phyloP scores from a whole-genome alignment of 1,284 basidiomycete genomes.

The Stereum hirsutum region DNA sequence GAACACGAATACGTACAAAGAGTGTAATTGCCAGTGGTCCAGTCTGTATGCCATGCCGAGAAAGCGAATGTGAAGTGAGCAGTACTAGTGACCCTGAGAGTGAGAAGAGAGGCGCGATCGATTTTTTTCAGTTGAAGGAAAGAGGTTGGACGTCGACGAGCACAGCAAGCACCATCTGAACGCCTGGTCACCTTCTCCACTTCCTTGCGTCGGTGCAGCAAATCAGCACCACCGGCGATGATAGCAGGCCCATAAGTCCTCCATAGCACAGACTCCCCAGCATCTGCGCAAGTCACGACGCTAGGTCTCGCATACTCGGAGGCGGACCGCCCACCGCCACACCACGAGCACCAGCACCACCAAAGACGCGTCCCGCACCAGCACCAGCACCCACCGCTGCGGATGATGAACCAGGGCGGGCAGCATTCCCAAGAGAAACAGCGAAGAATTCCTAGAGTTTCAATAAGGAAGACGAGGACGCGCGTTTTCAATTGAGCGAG shows the following conservation, averaged over 20 bases:
- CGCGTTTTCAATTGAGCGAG: constrained; percentile 53
- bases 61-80: too few relatives aligned
- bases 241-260: constrained; percentile 65
- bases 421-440: constrained; percentile 65
- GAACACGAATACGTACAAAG: too few relatives aligned
- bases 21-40: too few relatives aligned
- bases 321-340: constrained; percentile 7
- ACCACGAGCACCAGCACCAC: too few relatives aligned
- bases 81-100: too few relatives aligned
- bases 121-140: too few relatives aligned
- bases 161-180: too few relatives aligned
- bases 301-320: constrained; percentile 30
- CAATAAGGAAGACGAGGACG: constrained; percentile 55
- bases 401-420: constrained; percentile 21
- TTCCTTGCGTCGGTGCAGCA: constrained; percentile 42
- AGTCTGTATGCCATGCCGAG: too few relatives aligned
- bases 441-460: constrained; percentile 43
- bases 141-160: too few relatives aligned
- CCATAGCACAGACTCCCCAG: constrained; percentile 60
- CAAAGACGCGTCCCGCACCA: background rate
- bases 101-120: too few relatives aligned
- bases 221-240: constrained; percentile 51
- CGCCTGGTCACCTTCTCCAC: too few relatives aligned
- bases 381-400: background rate
- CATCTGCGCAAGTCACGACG: constrained; percentile 49